Base-by-base conservation (phyloP, 2,329 filamentous ascomycete species). In the Rugonectria rugulosa region DNA sequence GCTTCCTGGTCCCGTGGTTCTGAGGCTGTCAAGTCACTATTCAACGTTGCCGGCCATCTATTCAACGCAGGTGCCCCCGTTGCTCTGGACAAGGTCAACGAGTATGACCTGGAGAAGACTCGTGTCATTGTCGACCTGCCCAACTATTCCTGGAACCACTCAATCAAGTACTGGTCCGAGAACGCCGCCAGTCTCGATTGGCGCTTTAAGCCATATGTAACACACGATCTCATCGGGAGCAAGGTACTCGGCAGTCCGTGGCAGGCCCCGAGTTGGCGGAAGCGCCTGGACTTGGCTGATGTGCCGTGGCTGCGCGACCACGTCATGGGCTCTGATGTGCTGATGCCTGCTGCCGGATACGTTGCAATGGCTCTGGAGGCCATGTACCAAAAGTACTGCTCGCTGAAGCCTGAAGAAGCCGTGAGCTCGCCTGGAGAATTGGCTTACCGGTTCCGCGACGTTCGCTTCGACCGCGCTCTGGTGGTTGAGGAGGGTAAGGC, bases 71-170 rank as follows among this genome's bases (percentile, higher is more conserved):
- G 44, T 15, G 44, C 44, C 2, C 29, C 42, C 11, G 36, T 57
- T n/a, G n/a, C 37, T 2, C 24, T 57, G 9, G 23, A 29, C 10
- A 42, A 43, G 26, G 50, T 57, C 21, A 57, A 57, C 29, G 29
- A 27, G 11, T 24, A 11, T n/a, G 8, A 27, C 1, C n/a, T 27
- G 31, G 31, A 15, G 6, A 53, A 53, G 26, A 21, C 29, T 11
- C 57, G 69, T 5, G 60, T 79, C 4, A 26, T 55, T 24, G 59
- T 68, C 5, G 74, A 74, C 47, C 66, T 81, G 34, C 79, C 79
- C 1, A 68, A 70, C 1, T 80, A 80, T 45, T 72, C 75, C 4
- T 81, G 78, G 77, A 79, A 79, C 38, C 77, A 79, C 50, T 66
- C 71, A 14, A 75, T 70, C 6, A 64, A 58, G 12, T 77, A 79